Percentiles rank a stretch among this genome's conserved stretches.
phyloP scores from a whole-genome alignment of 495 filamentous ascomycete species.

The Coniosporium apollinis region DNA sequence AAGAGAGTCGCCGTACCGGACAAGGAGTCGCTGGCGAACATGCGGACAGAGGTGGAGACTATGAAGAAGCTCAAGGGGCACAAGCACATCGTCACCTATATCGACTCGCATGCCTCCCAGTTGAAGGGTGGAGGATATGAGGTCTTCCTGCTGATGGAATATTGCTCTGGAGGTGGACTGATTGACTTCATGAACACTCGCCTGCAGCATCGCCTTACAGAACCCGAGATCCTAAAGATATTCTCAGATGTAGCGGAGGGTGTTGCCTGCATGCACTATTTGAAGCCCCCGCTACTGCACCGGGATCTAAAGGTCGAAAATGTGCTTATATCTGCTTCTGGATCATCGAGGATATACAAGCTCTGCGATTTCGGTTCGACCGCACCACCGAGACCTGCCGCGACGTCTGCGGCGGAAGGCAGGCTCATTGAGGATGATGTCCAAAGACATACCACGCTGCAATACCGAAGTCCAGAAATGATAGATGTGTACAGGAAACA shows the following conservation, averaged over 20 bases:
- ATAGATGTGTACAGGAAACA: slow-evolving; percentile 92
- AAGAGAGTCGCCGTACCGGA: slow-evolving; percentile 97
- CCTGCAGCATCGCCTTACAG: slow-evolving; percentile 86
- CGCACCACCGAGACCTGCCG: slow-evolving; percentile 66
- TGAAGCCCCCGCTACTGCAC: slow-evolving; percentile 84
- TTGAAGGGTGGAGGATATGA: slow-evolving; percentile 87
- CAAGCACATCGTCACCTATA: slow-evolving; percentile 88
- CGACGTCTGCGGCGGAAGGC: slow-evolving; percentile 71
- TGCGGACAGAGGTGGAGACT: slow-evolving; percentile 97
- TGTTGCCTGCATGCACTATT: slow-evolving; percentile 97
- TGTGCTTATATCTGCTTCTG: slow-evolving; percentile 65
- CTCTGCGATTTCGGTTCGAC: slow-evolving; percentile 96
- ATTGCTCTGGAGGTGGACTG: slow-evolving; percentile 63
- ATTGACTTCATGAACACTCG: slow-evolving; percentile 99
- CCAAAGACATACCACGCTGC: slow-evolving; percentile 89
- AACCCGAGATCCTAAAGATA: slow-evolving; percentile 93
- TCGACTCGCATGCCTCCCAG: slow-evolving; percentile 94
- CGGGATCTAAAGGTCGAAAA: slow-evolving; percentile 97
- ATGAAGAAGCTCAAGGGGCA: slow-evolving; percentile 99
- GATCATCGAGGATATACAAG: slow-evolving; percentile 56
- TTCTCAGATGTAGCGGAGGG: slow-evolving; percentile 91
- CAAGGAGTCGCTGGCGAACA: slow-evolving; percentile 79
- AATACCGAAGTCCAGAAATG: slow-evolving; percentile 98
- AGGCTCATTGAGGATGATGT: slow-evolving; percentile 90
- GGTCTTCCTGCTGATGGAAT: slow-evolving; percentile 97